Evolutionary conservation across 768 basidiomycete species (phyloP).

Genomic region (Omphalotus guepiniiformis): DNA sequence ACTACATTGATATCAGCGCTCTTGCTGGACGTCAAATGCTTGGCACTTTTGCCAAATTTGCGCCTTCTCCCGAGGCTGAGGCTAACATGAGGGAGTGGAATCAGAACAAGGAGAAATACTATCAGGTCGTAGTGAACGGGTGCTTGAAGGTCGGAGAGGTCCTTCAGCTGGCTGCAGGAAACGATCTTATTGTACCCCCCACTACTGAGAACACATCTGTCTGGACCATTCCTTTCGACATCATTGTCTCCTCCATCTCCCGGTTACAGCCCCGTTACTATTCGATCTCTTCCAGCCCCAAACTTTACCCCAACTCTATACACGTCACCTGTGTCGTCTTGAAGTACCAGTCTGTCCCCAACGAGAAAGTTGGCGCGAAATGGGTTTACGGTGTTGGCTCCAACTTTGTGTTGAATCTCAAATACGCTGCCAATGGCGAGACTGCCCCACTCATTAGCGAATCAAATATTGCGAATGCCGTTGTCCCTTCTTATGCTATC

Average conservation of each 20-base stretch:
- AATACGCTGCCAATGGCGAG: constrained; percentile 65
- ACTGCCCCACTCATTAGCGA: constrained; percentile 35
- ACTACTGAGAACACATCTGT: constrained; percentile 70
- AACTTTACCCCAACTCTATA: constrained; percentile 82
- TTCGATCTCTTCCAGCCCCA: constrained; percentile 97
- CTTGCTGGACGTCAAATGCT: constrained; percentile 93
- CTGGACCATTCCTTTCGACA: constrained; percentile 95
- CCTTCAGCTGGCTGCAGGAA: constrained; percentile 84
- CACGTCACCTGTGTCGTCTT: constrained; percentile 96
- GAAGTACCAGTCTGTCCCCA: constrained; percentile 75
- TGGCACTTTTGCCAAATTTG: constrained; percentile 81
- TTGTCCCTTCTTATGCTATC: constrained; percentile 73
- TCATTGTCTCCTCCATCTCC: constrained; percentile 88
- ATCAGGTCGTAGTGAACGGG: constrained; percentile 66
- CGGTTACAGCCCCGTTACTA: constrained; percentile 97
- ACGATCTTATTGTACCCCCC: constrained; percentile 56
- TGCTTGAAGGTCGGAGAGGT: constrained; percentile 93
- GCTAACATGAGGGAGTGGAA: constrained; percentile 71
- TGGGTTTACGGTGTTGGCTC: constrained; percentile 89
- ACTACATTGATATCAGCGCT: constrained; percentile 96
- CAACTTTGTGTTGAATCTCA: constrained; percentile 94
- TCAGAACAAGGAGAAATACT: constrained; percentile 85
- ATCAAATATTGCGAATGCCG: constrained; percentile 33
- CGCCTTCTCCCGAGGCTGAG: constrained; percentile 76
- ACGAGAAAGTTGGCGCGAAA: constrained; percentile 48